Evolutionary conservation across 352 stramenopile species (phyloP), one percentile per base, ranked within the genome.

Genomic region (Globisporangium parvum): DNA sequence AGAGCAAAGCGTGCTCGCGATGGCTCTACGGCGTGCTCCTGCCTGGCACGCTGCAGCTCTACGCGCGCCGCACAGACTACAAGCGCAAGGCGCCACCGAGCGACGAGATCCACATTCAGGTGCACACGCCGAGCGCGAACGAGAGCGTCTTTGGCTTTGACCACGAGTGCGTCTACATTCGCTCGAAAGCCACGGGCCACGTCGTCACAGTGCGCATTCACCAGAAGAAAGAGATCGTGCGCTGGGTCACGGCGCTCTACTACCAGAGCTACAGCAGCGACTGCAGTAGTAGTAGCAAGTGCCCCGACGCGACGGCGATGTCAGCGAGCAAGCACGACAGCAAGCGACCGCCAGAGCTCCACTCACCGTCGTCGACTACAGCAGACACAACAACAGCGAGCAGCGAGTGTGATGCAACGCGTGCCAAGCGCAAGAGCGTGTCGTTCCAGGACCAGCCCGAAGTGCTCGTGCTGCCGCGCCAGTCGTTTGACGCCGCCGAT

Each of bases 81-180:
- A 84, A 81, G 65, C 74, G 71, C 51, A 69, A 72, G 51, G 69
- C 63, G 26, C 55, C 71, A 42, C 74, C 74, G 17, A 65, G 79
- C 55, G 67, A 80, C 33, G 57, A 66, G 54, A 63, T 84, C 24
- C 15, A 41, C 26, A 56, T 84, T 42, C 69, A 76, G 54, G 73
- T 81, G 64, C 63, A 71, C 40, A 55, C 74, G 9, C 50, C 51
- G 14, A 66, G 59, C 9, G 50, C 64, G 41, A 78, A 77, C 50
- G 74, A 84, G 59, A 84, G 74, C 51, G 74, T 71, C 37, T 84
- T 84, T 47, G 71, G 73, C 49, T 84, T 84, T 48, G 73, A 84
- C 52, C 62, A 84, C 47, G 74, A 84, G 50, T 84, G 74, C 44
- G 62, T 84, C 10, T 84, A 84, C 63, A 71, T 84, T 24, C 74